Base-by-base conservation (phyloP, 1,284 basidiomycete species). In the Boletus sp. region DNA sequence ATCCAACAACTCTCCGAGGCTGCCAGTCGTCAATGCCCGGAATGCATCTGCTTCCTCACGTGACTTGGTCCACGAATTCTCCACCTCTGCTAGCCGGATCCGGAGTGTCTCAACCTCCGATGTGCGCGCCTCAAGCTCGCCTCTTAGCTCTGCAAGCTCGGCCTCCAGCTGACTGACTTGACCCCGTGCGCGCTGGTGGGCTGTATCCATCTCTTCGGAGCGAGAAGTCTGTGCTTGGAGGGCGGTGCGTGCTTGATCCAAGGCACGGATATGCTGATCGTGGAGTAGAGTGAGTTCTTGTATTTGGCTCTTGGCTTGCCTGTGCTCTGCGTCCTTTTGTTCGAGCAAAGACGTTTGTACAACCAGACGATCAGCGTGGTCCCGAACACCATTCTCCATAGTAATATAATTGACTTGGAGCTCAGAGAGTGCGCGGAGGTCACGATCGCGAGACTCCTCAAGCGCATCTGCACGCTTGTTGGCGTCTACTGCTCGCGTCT, bases 11-110 rank as follows among this genome's bases (percentile, higher is more conserved):
- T 94, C 83, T 27, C 91, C 91, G 3, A 97, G 75, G 53, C 84
- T 79, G 35, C 86, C 84, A 0, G 89, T 91, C 2, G 91, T 94
- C 38, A 94, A 72, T 8, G 84, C 83, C 41, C 91, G 77, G 65
- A 93, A 82, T 2, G 84, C 82, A 63, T 93, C 90, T 5, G 91
- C 89, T 71, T 96, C 93, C 67, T 94, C 90, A 9, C 91, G 81
- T 33, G 90, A 90, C 65, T 88, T 88, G 25, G 88, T 80, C 86
- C 90, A 94, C 9, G 86, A 80, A 57, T 87, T 88, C 66, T 94
- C 90, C 13, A 85, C 81, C 52, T 94, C 89, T 19, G 76, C 73
- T 38, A 91, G 69, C 45, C 84, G 76, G 9, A 72, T 68, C 35
- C 79, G 76, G 1, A 84, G 74, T n/a, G 77, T 67, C 52, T 93